These are phyloP conservation scores for Cyclospora cayetanensis DNA, from an alignment of 169 alveolate genomes.

Conservation along the genomic window DNA sequence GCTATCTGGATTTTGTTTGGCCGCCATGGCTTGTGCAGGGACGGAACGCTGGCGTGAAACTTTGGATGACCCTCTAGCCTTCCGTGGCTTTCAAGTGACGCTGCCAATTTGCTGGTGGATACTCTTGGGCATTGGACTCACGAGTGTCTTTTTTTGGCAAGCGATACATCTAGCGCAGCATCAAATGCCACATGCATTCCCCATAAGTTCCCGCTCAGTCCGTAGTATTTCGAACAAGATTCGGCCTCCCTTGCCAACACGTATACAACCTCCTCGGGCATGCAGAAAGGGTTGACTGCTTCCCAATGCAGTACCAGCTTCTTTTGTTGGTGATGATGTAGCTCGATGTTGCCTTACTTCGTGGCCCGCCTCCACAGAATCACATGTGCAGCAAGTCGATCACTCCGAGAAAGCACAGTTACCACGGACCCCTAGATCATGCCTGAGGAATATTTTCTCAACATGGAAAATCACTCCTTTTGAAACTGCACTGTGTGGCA, in stretches of 20 bases:
- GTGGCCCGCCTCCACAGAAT: too few species aligned
- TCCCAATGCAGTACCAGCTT: too few species aligned
- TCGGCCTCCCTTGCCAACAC: slow-evolving; percentile 60
- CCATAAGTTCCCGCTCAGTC: slow-evolving; percentile 39
- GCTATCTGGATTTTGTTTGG: slow-evolving; percentile 52
- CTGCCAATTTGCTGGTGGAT: slow-evolving; percentile 65
- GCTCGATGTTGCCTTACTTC: too few species aligned
- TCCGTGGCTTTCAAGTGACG: slow-evolving; percentile 44
- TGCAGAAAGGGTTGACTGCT: slow-evolving; percentile 52
- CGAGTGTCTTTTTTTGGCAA: slow-evolving; percentile 20
- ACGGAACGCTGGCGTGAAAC: slow-evolving; percentile 61
- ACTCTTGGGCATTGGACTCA: slow-evolving; percentile 13
- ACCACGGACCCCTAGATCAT: too few species aligned
- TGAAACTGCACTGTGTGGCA: too few species aligned
- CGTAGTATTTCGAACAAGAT: slow-evolving; percentile 1
- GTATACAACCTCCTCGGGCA: slow-evolving; percentile 28
- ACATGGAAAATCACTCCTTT: too few species aligned
- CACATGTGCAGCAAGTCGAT: too few species aligned
- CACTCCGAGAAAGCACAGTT: too few species aligned
- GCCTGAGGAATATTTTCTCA: too few species aligned
- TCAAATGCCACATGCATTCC: not conserved
- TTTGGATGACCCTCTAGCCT: slow-evolving; percentile 38
- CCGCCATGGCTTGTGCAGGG: slow-evolving; percentile 57
- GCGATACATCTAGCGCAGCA: slow-evolving; percentile 50
- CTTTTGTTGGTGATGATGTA: too few species aligned